Evolutionary conservation across 1,284 basidiomycete genomes (phyloP).

Genomic region (Apiotrichum montevideense): DNA sequence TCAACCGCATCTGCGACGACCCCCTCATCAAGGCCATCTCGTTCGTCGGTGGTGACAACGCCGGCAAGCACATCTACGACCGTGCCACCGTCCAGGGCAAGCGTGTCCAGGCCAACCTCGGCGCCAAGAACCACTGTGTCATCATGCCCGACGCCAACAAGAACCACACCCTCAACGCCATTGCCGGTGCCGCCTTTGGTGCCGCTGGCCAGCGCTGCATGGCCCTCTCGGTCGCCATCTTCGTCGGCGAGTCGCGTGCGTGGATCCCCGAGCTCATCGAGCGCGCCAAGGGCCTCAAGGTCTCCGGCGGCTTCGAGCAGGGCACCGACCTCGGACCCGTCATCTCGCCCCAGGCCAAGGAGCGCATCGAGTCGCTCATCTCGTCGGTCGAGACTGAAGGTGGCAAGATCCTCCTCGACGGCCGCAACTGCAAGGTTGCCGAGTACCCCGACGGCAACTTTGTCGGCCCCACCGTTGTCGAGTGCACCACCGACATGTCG

Average conservation of each 20-base stretch:
- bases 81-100: slow-evolving; percentile 61
- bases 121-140: slow-evolving; percentile 94
- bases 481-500: slow-evolving; percentile 73
- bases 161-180: slow-evolving; percentile 86
- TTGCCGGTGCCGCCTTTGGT: slow-evolving; percentile 92
- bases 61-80: slow-evolving; percentile 90
- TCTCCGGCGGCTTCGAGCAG: slow-evolving; percentile 84
- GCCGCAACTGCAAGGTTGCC: slow-evolving; percentile 62
- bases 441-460: slow-evolving; percentile 90
- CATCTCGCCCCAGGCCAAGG: slow-evolving; percentile 81
- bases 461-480: slow-evolving; percentile 86
- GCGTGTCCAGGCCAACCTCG: slow-evolving; percentile 85
- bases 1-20: slow-evolving; percentile 91
- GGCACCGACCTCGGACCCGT: slow-evolving; percentile 85
- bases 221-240: slow-evolving; percentile 76
- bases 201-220: slow-evolving; percentile 97
- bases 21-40: slow-evolving; percentile 87
- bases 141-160: slow-evolving; percentile 96
- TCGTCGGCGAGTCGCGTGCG: slow-evolving; percentile 73
- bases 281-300: slow-evolving; percentile 71
- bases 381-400: slow-evolving; percentile 76
- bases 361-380: slow-evolving; percentile 71
- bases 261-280: slow-evolving; percentile 86
- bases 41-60: slow-evolving; percentile 93
- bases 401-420: slow-evolving; percentile 82